A percentile compares a stretch with the other conserved stretches of the same genome.
phyloP scores from a whole-genome alignment of 2,329 filamentous ascomycete species.

The Alternaria longipes region DNA sequence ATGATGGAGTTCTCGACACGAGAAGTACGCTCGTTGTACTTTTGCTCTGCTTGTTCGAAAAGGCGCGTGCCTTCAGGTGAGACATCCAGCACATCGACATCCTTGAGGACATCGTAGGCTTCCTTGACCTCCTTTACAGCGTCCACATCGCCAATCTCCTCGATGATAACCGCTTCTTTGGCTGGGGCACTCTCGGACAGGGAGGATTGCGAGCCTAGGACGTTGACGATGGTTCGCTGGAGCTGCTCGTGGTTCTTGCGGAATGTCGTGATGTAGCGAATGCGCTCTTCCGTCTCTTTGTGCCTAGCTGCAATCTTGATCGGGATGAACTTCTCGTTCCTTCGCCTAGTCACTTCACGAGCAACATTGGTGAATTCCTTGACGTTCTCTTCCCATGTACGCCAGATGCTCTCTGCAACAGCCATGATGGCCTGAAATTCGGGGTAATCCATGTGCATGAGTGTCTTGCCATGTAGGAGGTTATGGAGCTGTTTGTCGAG shows the following conservation, averaged over 20 bases:
- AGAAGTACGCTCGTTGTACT: constrained; percentile 96
- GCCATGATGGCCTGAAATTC: constrained; percentile 90
- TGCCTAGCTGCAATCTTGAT: constrained; percentile 95
- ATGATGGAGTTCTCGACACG: constrained; percentile 99
- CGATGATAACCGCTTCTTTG: constrained; percentile 71
- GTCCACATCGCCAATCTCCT: constrained; percentile 97
- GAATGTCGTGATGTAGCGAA: constrained; percentile 95
- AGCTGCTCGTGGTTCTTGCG: constrained; percentile 97
- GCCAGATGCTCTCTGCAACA: constrained; percentile 85
- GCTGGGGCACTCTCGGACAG: constrained; percentile 53
- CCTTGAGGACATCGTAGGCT: constrained; percentile 91
- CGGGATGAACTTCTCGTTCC: constrained; percentile 97
- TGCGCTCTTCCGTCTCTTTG: constrained; percentile 84
- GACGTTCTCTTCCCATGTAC: constrained; percentile 91
- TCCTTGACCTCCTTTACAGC: constrained; percentile 95
- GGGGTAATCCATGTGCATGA: constrained; percentile 91
- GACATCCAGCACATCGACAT: constrained; percentile 94
- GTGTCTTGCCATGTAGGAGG: constrained; percentile 82
- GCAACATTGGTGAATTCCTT: constrained; percentile 99
- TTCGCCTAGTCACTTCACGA: constrained; percentile 88
- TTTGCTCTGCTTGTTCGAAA: constrained; percentile 93
- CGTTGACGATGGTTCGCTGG: constrained; percentile 93
- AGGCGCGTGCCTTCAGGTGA: constrained; percentile 86
- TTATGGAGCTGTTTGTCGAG: constrained; percentile 86
- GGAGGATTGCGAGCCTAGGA: constrained; percentile 74